Conservation (phyloP, 192 early-diverging fungal species). For the Backusella liffmaniae region DNA sequence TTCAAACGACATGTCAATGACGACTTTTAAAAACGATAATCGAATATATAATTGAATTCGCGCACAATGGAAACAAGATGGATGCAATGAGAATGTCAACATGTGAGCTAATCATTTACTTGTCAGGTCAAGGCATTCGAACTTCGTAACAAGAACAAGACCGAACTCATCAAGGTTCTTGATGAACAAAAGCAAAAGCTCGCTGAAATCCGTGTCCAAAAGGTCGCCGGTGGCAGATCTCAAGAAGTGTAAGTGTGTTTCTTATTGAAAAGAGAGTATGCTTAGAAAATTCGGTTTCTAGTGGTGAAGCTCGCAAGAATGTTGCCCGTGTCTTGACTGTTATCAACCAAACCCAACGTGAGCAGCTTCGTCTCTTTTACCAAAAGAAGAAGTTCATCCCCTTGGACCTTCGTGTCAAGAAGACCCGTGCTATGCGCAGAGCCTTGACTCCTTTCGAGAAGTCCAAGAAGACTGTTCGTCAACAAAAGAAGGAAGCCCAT, state of each 20-base stretch:
- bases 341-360: constrained; percentile 90
- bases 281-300: not conserved
- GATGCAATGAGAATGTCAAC: not conserved
- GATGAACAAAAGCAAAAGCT: constrained; percentile 96
- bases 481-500: constrained; percentile 85
- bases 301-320: constrained; percentile 83
- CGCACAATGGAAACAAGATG: not conserved
- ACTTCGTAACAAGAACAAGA: constrained; percentile 93
- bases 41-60: not conserved
- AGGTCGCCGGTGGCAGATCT: constrained; percentile 86
- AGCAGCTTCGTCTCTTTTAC: constrained; percentile 87
- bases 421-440: constrained; percentile 95
- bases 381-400: constrained; percentile 95
- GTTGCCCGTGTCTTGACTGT: constrained; percentile 95
- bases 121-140: constrained; percentile 85
- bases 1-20: no score
- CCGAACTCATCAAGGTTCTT: constrained; percentile 86
- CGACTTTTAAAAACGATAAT: no score
- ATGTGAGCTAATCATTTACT: not conserved
- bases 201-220: constrained; percentile 89
- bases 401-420: constrained; percentile 95
- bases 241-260: constrained; percentile 68
- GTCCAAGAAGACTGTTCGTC: constrained; percentile 80
- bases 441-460: constrained; percentile 82
- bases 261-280: not conserved